Evolutionary conservation across 192 early-diverging fungal species (phyloP), one percentile per base, ranked within the genome.

Genomic region (Dimargaris xerosporica): DNA sequence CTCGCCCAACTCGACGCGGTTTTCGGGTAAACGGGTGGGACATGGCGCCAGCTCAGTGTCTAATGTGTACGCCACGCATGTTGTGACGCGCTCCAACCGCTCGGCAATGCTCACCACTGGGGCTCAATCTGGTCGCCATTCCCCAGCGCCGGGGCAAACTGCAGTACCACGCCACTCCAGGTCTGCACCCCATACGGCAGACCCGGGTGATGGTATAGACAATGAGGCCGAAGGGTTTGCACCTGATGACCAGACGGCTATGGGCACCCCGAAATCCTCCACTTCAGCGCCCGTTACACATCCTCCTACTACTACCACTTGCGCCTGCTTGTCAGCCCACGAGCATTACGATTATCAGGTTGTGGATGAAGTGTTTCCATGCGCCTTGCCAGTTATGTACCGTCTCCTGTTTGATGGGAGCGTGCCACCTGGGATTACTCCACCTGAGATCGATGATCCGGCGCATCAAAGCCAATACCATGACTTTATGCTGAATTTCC

Each of bases 31-130:
- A 39, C 34, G 34, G 34, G 34, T 60, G 3, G 58, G 58, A 9
- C 21, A 26, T 44, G 58, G 58, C 21, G 42, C 42, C 7, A 60
- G 58, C 42, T 42, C n/a, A 30, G 31, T 34, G 58, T 17, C 58
- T 17, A 60, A 60, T 43, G 58, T 60, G n/a, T 39, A 60, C 42
- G 42, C 58, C 58, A 60, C 58, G 13, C 58, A 26, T 17, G 58
- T 60, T 5, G 16, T 60, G 34, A 60, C 58, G 21, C n/a, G 39
- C 16, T 60, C 58, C 0, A 43, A 60, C 58, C 58, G 58, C 12
- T 60, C 58, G n/a, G 58, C 58, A 2, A 60, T 60, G 58, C 58
- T 60, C n/a, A 44, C 30, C 16, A 44, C 58, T n/a, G 28, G 50
- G 11, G 28, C 50, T 19, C 34, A 39, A 39, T 39, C 34, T 39